phyloP scores from a whole-genome alignment of 2,329 filamentous ascomycete genomes.

The Leptographium galeiforme region DNA sequence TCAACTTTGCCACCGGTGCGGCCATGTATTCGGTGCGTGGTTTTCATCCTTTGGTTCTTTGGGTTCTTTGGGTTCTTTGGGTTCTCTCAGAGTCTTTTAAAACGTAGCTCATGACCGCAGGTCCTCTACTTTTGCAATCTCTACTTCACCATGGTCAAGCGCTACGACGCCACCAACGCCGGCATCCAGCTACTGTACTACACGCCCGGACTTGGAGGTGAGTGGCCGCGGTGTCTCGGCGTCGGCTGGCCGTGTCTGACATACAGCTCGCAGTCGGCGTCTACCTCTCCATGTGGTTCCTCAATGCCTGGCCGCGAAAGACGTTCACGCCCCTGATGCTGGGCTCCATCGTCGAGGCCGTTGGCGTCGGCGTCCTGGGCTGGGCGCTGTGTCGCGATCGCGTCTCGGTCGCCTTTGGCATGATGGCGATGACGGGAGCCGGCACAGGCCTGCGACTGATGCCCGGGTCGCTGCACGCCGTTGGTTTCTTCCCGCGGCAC shows the following conservation, averaged over 20 bases:
- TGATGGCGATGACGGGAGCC: slow-evolving; percentile 50
- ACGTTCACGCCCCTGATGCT: slow-evolving; percentile 45
- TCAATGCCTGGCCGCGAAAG: slow-evolving; percentile 47
- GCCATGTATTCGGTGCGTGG: slow-evolving; percentile 25
- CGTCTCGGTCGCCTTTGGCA: slow-evolving; percentile 44
- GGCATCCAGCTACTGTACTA: slow-evolving; percentile 49
- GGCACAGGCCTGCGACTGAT: slow-evolving; percentile 54
- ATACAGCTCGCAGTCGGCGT: slow-evolving; percentile 29
- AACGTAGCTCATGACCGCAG: background rate
- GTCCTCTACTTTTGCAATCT: slow-evolving; percentile 4
- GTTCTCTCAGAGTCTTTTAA: no score
- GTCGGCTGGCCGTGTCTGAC: background rate
- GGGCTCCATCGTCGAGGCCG: slow-evolving; percentile 40
- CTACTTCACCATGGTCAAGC: slow-evolving; percentile 15
- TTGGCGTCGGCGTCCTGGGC: slow-evolving; percentile 44
- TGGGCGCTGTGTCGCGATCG: slow-evolving; percentile 34
- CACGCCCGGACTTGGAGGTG: slow-evolving; percentile 46
- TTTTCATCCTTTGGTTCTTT: no score
- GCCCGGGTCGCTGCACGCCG: slow-evolving; percentile 44
- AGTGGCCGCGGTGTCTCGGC: slow-evolving; percentile 8
- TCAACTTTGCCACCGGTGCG: slow-evolving; percentile 47
- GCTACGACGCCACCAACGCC: slow-evolving; percentile 27
- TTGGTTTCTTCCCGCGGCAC: slow-evolving; percentile 44
- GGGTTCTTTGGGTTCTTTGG: no score
- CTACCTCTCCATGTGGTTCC: slow-evolving; percentile 42